Percentiles rank a stretch among this genome's conserved stretches.
phyloP scores from a whole-genome alignment of 2,329 filamentous ascomycete genomes.

The Zymoseptoria brevis region DNA sequence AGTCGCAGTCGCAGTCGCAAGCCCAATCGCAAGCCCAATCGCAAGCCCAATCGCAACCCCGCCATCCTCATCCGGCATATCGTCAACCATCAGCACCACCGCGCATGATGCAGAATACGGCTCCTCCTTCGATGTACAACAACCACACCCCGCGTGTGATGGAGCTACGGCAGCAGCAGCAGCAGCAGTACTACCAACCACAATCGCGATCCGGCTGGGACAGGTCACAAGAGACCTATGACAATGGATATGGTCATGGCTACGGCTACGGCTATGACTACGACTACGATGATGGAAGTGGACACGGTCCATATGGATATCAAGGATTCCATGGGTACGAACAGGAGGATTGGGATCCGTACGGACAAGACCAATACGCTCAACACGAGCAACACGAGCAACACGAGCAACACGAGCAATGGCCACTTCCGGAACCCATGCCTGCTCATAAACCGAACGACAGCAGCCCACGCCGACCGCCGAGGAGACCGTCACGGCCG shows the following conservation, averaged over 20 bases:
- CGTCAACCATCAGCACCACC: not conserved
- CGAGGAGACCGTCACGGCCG: slow-evolving; percentile 24
- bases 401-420: slow-evolving; percentile 17
- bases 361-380: slow-evolving; percentile 11
- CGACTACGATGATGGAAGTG: slow-evolving; percentile 70
- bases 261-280: slow-evolving; percentile 8
- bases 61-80: not conserved
- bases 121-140: not conserved
- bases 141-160: not conserved
- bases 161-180: slow-evolving; percentile 8
- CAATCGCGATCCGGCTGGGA: slow-evolving; percentile 7
- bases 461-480: slow-evolving; percentile 16
- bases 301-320: slow-evolving; percentile 43
- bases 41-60: not conserved
- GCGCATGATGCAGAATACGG: not conserved
- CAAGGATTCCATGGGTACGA: not conserved
- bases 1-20: too few species aligned
- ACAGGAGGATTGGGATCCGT: not conserved
- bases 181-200: slow-evolving; percentile 8
- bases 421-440: slow-evolving; percentile 18
- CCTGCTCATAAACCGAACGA: slow-evolving; percentile 3
- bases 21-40: not conserved
- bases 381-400: slow-evolving; percentile 14
- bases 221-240: slow-evolving; percentile 18
- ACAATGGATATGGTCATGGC: slow-evolving; percentile 19